Conservation (phyloP, 2,329 filamentous ascomycete genomes). For the Coniella lustricola region DNA sequence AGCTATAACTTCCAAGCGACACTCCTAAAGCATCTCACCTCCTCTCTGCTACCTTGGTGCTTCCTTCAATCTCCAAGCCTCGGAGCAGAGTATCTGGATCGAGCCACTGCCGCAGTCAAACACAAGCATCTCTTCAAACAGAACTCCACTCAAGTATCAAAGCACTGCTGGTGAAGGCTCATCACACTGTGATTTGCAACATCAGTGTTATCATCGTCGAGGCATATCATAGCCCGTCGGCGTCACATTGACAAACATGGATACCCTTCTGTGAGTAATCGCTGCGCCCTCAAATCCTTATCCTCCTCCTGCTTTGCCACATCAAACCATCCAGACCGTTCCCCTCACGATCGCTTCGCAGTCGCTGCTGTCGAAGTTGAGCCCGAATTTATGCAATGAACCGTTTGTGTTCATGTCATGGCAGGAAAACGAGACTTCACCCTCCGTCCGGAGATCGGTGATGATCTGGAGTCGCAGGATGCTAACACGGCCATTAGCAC, state of each 20-base stretch:
- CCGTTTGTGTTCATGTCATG: background rate
- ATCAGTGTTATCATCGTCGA: background rate
- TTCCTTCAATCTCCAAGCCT: too few species aligned
- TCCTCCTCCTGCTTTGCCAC: background rate
- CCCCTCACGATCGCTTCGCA: background rate
- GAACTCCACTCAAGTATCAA: too few species aligned
- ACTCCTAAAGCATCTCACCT: too few species aligned
- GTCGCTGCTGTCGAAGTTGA: background rate
- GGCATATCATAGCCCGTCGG: background rate
- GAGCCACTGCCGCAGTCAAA: too few species aligned
- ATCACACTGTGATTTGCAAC: too few species aligned
- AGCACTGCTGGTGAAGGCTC: too few species aligned
- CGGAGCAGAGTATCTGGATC: too few species aligned
- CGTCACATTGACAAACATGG: conserved; percentile 19
- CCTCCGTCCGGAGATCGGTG: conserved; percentile 14
- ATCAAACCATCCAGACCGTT: background rate
- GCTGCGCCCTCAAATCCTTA: too few species aligned
- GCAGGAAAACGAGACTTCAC: background rate
- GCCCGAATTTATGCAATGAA: too few species aligned
- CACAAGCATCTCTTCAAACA: too few species aligned
- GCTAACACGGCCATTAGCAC: conserved; percentile 51
- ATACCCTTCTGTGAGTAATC: conserved; percentile 26
- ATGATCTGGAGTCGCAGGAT: conserved; percentile 14
- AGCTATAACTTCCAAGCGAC: too few species aligned
- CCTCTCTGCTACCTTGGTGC: too few species aligned